Conservation (phyloP, 306 rosid species). For the Trichosanthes truncata region DNA sequence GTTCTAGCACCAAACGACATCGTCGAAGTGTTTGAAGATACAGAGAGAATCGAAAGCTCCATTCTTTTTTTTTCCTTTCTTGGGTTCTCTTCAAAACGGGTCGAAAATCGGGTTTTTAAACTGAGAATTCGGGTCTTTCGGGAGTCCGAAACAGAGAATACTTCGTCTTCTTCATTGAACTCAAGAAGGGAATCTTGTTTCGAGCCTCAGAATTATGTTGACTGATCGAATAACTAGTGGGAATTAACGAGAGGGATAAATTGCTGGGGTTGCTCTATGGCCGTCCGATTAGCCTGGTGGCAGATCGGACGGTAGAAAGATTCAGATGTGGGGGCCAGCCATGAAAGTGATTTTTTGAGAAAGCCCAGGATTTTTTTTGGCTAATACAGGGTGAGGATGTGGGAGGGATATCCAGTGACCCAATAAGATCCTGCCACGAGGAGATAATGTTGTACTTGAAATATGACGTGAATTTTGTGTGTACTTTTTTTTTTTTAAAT, state of each 20-base stretch:
- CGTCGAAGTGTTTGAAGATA: conserved; percentile 28
- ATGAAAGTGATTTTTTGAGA: not conserved
- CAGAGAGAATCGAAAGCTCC: conserved; percentile 29
- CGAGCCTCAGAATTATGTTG: not conserved
- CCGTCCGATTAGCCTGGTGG: not conserved
- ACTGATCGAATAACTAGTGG: not conserved
- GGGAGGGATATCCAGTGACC: not conserved
- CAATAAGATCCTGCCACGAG: not conserved
- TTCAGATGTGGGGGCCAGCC: not conserved
- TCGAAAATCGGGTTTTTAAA: not conserved
- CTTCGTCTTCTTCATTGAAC: conserved; percentile 18
- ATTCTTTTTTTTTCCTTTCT: not conserved
- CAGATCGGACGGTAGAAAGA: not conserved
- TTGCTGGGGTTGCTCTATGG: not conserved
- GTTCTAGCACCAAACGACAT: conserved; percentile 30
- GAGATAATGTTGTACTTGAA: conserved; percentile 1
- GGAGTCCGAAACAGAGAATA: not conserved
- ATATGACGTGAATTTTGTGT: not conserved
- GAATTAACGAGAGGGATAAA: not conserved
- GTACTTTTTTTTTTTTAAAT: not conserved
- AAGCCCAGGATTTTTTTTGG: not conserved
- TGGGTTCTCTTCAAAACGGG: not conserved
- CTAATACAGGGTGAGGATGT: not conserved
- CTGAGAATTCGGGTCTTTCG: conserved; percentile 1
- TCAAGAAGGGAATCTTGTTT: not conserved